phyloP scores from a whole-genome alignment of 164 flowering plant species.

The Vitis riparia region DNA sequence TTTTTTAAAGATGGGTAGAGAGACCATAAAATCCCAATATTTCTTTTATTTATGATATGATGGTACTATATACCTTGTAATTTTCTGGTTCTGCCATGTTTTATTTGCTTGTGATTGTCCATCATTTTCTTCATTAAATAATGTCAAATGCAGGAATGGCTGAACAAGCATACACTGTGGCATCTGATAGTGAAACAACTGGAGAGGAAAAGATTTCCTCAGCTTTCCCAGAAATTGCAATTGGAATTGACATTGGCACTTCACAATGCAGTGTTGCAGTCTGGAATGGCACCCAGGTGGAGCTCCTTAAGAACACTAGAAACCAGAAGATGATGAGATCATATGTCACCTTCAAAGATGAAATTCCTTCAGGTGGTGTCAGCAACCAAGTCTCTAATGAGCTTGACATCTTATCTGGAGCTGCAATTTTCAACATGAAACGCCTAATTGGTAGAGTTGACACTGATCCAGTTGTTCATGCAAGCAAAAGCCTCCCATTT shows the following conservation, averaged over 20 bases:
- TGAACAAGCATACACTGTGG: conserved; percentile 79
- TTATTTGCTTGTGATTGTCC: conserved; percentile 1
- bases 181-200: conserved; percentile 77
- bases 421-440: conserved; percentile 86
- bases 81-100: not conserved
- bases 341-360: conserved; percentile 72
- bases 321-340: conserved; percentile 71
- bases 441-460: conserved; percentile 85
- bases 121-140: not conserved
- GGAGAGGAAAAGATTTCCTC: conserved; percentile 61
- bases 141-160: conserved; percentile 56
- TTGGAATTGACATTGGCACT: conserved; percentile 91
- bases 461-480: conserved; percentile 85
- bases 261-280: conserved; percentile 81
- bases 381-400: conserved; percentile 55
- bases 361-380: conserved; percentile 69
- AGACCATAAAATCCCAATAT: no score
- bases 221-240: conserved; percentile 60
- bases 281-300: conserved; percentile 83
- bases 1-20: no score
- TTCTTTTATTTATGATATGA: no score
- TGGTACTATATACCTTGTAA: no score
- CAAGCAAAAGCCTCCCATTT: conserved; percentile 80
- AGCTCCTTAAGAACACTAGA: conserved; percentile 67
- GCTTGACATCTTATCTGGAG: conserved; percentile 71